Percentiles rank a stretch among this genome's conserved stretches.
These are phyloP conservation scores for Letharia lupina DNA, from an alignment of 495 filamentous ascomycete species.

Conservation along the genomic window DNA sequence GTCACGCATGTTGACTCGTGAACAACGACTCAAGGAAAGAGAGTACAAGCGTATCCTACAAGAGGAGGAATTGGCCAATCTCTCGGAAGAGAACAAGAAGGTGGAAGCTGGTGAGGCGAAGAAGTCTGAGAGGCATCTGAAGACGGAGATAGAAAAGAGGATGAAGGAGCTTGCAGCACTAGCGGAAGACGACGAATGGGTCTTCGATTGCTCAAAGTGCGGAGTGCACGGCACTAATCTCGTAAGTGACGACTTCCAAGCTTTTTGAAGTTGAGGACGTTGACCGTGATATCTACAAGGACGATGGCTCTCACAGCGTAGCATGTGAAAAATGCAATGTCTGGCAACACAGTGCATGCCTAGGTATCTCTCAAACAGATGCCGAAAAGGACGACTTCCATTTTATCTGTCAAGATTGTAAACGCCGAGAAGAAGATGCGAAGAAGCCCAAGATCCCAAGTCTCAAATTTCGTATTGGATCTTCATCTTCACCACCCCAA, in stretches of 20 bases:
- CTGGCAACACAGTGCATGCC: constrained; percentile 92
- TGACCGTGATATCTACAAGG: constrained; percentile 35
- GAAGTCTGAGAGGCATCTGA: constrained; percentile 68
- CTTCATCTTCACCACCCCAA: constrained; percentile 41
- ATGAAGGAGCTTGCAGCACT: constrained; percentile 64
- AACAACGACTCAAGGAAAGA: constrained; percentile 73
- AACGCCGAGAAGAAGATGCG: constrained; percentile 54
- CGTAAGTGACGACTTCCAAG: constrained; percentile 34
- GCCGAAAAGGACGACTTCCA: constrained; percentile 83
- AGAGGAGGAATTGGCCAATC: constrained; percentile 70
- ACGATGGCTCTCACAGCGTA: constrained; percentile 87
- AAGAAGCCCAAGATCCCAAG: constrained; percentile 62
- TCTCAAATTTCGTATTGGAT: constrained; percentile 54
- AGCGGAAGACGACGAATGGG: constrained; percentile 76
- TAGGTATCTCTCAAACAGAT: constrained; percentile 65
- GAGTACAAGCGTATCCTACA: constrained; percentile 71
- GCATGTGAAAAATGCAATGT: constrained; percentile 93
- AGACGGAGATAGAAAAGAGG: constrained; percentile 67
- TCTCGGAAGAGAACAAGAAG: constrained; percentile 69
- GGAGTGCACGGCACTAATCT: constrained; percentile 77
- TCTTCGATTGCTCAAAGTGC: constrained; percentile 86
- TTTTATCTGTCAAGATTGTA: constrained; percentile 77
- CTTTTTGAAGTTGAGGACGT: neutral
- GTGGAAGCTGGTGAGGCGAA: constrained; percentile 53
- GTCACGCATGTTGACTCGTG: constrained; percentile 73